These are phyloP conservation scores for Tricholomella constricta DNA, from an alignment of 768 basidiomycete species.

Conservation along the genomic window DNA sequence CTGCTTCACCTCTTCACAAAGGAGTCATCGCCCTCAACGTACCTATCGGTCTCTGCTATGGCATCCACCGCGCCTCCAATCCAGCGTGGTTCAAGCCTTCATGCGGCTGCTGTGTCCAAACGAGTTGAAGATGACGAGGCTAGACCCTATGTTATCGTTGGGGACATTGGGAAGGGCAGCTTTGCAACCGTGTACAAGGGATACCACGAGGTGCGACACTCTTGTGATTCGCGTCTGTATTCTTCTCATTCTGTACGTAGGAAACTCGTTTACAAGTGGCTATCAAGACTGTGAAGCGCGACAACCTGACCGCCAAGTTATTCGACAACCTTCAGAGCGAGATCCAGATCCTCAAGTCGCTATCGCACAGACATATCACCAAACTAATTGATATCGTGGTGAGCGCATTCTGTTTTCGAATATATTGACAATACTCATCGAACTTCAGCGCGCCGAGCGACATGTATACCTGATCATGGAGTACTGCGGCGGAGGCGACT, in stretches of 20 bases:
- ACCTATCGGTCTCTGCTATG: constrained; percentile 10
- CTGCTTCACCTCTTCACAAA: not conserved
- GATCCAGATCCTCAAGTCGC: constrained; percentile 93
- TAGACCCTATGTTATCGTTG: constrained; percentile 74
- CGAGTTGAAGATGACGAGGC: constrained; percentile 65
- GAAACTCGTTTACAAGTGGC: constrained; percentile 81
- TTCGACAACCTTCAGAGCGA: constrained; percentile 98
- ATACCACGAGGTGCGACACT: constrained; percentile 75
- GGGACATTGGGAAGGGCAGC: constrained; percentile 85
- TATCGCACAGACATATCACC: constrained; percentile 93
- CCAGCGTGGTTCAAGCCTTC: constrained; percentile 5
- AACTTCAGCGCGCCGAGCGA: constrained; percentile 62
- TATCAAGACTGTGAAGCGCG: constrained; percentile 90
- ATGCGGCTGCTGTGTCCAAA: constrained; percentile 4
- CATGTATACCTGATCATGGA: constrained; percentile 97
- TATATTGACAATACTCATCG: not conserved
- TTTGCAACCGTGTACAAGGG: constrained; percentile 97
- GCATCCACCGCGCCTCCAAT: constrained; percentile 12
- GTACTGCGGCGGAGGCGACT: constrained; percentile 93
- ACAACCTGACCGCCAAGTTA: constrained; percentile 86
- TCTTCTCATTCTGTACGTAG: constrained; percentile 38
- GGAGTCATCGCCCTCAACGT: too few species aligned
- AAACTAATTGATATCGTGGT: constrained; percentile 92
- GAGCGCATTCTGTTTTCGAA: constrained; percentile 18
- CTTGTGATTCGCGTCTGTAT: not conserved